Base-by-base conservation (phyloP, 1,284 basidiomycete species). In the Trametes pubescens region DNA sequence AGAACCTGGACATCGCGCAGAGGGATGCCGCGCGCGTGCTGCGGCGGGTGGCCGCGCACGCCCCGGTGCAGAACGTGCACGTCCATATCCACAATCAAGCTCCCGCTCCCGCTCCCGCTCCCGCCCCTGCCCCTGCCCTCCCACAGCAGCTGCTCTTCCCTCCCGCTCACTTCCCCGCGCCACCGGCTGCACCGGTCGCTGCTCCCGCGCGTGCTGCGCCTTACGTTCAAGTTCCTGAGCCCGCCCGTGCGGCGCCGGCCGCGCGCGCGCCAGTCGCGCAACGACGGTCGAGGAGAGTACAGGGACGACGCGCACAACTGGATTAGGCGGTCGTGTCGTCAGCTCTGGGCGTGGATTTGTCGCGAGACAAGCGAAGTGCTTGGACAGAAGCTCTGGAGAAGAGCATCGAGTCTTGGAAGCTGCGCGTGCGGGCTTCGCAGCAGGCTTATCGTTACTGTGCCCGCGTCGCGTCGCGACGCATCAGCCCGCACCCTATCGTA, bases 61-160 rank as follows among this genome's bases (percentile, higher is more conserved):
- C 49, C 10, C 40, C 61, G 29, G 59, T 66, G 32, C 63, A 64
- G 48, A 66, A 66, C 34, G 51, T 66, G 18, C 59, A 66, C 40
- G 59, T 64, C n/a, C 65, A 67, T 43, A 64, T 67, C 57, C 61
- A 62, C 29, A 46, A 51, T 2, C 56, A 26, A 2, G 54, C 54
- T 24, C 58, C 6, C 16, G 21, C 21, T 2, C 44, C 44, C 10
- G 21, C 22, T 4, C 55, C 55, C 4, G 49, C 29, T 7, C 49
- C n/a, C 35, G 51, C 35, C 35, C 21, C 35, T 35, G 34, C 34
- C 13, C 56, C 47, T 51, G 26, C 35, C 11, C 37, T 29, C 13
- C 29, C 14, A 37, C 38, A 26, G 40, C 57, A 21, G 21, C 6
- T 52, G 51, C 7, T 52, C 35, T 26, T 11, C 24, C 22, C 37